These are phyloP conservation scores for Angomonas ambiguus DNA, from an alignment of 208 protist species.

Conservation along the genomic window DNA sequence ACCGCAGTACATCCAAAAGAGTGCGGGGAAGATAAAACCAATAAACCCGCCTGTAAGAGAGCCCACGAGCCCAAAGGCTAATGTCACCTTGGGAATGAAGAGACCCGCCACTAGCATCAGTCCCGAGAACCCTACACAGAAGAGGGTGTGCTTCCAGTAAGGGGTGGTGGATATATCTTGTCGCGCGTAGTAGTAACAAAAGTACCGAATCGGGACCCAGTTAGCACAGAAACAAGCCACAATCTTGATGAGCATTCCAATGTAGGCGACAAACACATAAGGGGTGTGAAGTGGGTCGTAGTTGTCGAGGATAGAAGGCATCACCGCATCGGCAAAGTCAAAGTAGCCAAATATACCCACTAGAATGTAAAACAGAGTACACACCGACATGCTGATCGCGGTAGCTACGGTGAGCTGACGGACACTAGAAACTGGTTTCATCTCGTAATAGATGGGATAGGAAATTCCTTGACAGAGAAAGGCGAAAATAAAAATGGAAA, in stretches of 20 bases:
- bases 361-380: constrained; percentile 61
- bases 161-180: constrained; percentile 55
- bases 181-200: constrained; percentile 47
- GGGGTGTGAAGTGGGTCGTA: constrained; percentile 52
- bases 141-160: constrained; percentile 60
- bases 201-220: constrained; percentile 55
- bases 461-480: constrained; percentile 71
- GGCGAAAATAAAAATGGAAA: constrained; percentile 74
- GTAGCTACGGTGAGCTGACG: constrained; percentile 39
- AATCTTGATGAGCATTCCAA: constrained; percentile 68
- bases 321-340: constrained; percentile 48
- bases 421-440: constrained; percentile 31
- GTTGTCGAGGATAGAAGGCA: constrained; percentile 48
- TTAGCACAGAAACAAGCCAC: constrained; percentile 58
- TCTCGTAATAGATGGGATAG: constrained; percentile 50
- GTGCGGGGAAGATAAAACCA: constrained; percentile 66
- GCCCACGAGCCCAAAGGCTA: constrained; percentile 68
- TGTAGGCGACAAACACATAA: constrained; percentile 63
- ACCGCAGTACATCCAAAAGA: constrained; percentile 70
- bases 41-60: constrained; percentile 70
- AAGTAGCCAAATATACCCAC: constrained; percentile 75
- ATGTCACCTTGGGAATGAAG: constrained; percentile 69
- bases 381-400: constrained; percentile 46
- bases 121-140: constrained; percentile 28
- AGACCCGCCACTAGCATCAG: constrained; percentile 41